Conservation (phyloP, 306 rosid genomes). For the Begonia loranthoides region DNA sequence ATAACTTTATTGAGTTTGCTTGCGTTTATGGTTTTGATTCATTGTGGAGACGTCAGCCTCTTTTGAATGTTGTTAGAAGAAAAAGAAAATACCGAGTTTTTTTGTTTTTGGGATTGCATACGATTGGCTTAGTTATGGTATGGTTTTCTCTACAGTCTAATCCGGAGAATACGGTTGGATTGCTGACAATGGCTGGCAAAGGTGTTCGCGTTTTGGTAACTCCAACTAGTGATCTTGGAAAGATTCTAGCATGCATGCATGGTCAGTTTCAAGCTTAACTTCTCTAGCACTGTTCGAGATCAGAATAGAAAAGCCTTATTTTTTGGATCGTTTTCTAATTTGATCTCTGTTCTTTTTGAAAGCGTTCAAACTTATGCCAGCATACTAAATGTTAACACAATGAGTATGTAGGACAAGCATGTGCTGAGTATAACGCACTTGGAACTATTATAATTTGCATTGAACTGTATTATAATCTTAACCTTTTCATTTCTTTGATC, state of each 20-base stretch:
- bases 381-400: not conserved
- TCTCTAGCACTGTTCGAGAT: too few species aligned
- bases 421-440: not conserved
- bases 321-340: too few species aligned
- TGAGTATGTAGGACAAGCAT: not conserved
- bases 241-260: constrained; percentile 85
- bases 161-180: constrained; percentile 91
- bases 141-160: constrained; percentile 41
- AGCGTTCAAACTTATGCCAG: too few species aligned
- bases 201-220: constrained; percentile 86
- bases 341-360: too few species aligned
- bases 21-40: not conserved
- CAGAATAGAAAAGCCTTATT: too few species aligned
- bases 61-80: not conserved
- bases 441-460: not conserved
- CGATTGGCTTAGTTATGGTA: not conserved
- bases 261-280: constrained; percentile 28
- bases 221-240: constrained; percentile 88
- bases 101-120: too few species aligned
- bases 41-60: not conserved
- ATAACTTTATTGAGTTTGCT: not conserved
- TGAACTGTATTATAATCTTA: not conserved
- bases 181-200: constrained; percentile 90
- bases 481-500: not conserved
- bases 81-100: too few species aligned